phyloP scores from a whole-genome alignment of 768 basidiomycete genomes.

The Tylopilus sp. region DNA sequence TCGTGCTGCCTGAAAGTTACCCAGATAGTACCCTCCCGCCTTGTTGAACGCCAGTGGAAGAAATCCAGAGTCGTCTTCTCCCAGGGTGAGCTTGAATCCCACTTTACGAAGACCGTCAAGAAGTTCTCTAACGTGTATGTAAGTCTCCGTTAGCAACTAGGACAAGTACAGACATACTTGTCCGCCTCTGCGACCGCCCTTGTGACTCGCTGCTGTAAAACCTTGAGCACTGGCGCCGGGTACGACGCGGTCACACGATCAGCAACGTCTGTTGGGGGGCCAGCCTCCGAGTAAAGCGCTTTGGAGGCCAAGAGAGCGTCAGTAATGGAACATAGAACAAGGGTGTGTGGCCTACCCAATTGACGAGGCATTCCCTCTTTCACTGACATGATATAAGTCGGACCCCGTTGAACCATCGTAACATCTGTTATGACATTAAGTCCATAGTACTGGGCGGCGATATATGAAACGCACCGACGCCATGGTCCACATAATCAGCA shows the following conservation, averaged over 20 bases:
- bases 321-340: no score
- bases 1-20: constrained; percentile 26
- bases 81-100: constrained; percentile 55
- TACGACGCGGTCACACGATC: constrained; percentile 51
- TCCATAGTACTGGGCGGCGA: no score
- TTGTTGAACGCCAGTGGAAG: constrained; percentile 43
- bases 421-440: no score
- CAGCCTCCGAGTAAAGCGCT: constrained; percentile 13
- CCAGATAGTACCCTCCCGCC: constrained; percentile 67
- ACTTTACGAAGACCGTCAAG: constrained; percentile 53
- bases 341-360: no score
- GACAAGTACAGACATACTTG: constrained; percentile 35
- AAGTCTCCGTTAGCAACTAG: background rate
- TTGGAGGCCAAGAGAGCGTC: no score
- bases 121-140: constrained; percentile 35
- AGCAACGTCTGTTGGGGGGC: constrained; percentile 47
- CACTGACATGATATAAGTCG: no score
- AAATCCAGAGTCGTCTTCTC: constrained; percentile 51
- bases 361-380: no score
- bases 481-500: no score
- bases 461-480: no score
- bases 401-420: no score
- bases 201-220: constrained; percentile 35
- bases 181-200: constrained; percentile 52
- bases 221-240: constrained; percentile 32